Evolutionary conservation across 2,329 filamentous ascomycete species (phyloP), one percentile per base, ranked within the genome.

Genomic region (Botrytis galanthina): DNA sequence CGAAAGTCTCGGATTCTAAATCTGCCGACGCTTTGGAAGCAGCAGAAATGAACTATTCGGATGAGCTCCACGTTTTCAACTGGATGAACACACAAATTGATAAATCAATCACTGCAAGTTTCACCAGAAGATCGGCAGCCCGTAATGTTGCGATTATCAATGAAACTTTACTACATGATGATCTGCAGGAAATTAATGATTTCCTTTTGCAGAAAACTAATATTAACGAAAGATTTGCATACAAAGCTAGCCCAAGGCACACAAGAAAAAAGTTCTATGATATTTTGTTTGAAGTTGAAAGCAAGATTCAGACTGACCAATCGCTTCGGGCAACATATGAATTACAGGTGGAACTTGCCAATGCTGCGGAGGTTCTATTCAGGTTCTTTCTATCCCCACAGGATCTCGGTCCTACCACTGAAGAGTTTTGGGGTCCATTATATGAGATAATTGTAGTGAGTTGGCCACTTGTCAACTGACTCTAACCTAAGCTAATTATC

Each of bases 401-500:
- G 1, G 81, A 82, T 35, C 76, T 82, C 14, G 82, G 81, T 0
- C 81, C 83, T 0, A 86, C 83, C 4, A 80, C 80, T 1, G 73
- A 75, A 8, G 85, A 84, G 71, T 86, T 82, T 71, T 86, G 84
- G 85, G 85, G 84, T 2, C 82, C 84, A n/a, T 57, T 84, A 0
- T 78, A 78, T 72, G 73, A 70, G 3, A 37, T 82, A 8, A 74
- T 83, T 7, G 61, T 73, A 51, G 82, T 83, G 76, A 76, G 79
- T 72, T 39, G 1, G 14, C 35, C 46, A 12, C n/a, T 20, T n/a
- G 3, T 61, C 42, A 20, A 16, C 6, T 29, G 6, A 48, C 2
- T 46, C 1, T 20, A n/a, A 3, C 18, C 12, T 29, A 22, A 39
- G 68, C 57, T 71, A 51, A 71, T 61, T 16, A n/a, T 29, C n/a